A percentile compares a stretch with the other conserved stretches of the same genome.
Conservation (phyloP, 164 flowering plant species). For the Euptelea pleiosperma region DNA sequence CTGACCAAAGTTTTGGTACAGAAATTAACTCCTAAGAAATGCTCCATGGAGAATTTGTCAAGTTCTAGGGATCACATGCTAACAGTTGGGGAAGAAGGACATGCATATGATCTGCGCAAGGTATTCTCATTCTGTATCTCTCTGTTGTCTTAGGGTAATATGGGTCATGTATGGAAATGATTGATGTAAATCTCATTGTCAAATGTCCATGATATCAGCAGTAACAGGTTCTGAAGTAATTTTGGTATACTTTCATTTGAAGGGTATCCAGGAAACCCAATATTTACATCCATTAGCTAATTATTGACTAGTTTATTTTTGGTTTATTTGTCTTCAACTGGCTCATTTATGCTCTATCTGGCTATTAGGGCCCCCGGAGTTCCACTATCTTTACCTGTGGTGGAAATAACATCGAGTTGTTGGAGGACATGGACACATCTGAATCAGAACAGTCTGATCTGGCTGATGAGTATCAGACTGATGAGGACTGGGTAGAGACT, state of each 20-base stretch:
- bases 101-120: constrained; percentile 60
- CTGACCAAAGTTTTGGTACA: constrained; percentile 14
- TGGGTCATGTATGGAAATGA: too few species aligned
- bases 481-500: constrained; percentile 48
- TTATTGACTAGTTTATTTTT: too few species aligned
- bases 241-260: too few species aligned
- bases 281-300: too few species aligned
- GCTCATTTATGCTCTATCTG: constrained; percentile 3
- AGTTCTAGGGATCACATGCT: constrained; percentile 8
- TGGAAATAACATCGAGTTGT: constrained; percentile 19
- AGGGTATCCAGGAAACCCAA: too few species aligned
- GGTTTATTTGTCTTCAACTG: too few species aligned
- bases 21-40: constrained; percentile 34
- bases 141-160: too few species aligned
- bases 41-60: constrained; percentile 16
- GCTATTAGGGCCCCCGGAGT: constrained; percentile 46
- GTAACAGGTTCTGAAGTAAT: too few species aligned
- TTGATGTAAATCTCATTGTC: too few species aligned
- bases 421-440: constrained; percentile 91
- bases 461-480: constrained; percentile 15
- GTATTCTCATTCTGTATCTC: constrained; percentile 23
- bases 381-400: constrained; percentile 29
- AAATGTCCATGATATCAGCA: too few species aligned
- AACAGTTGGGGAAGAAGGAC: constrained; percentile 29
- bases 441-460: constrained; percentile 57